phyloP scores from a whole-genome alignment of 805 yeast genomes.

The Komagataella pastoris region DNA sequence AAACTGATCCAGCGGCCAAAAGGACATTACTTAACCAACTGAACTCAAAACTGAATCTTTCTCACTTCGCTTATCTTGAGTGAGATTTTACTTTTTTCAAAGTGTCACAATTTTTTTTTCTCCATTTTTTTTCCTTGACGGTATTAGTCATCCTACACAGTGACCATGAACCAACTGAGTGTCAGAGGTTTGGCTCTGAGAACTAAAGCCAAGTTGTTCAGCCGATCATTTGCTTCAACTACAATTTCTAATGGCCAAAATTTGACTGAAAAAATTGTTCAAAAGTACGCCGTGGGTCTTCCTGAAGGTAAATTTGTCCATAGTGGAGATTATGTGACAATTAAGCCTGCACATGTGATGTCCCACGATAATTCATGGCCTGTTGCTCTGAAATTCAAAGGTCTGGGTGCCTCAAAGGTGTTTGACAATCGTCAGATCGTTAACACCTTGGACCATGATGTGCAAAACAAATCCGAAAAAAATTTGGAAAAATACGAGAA shows the following conservation, averaged over 20 bases:
- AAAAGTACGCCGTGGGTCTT: slow-evolving; percentile 79
- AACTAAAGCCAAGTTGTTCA: background rate
- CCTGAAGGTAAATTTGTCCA: slow-evolving; percentile 64
- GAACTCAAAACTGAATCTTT: too few relatives aligned
- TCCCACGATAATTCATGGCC: slow-evolving; percentile 99
- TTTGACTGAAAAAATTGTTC: slow-evolving; percentile 91
- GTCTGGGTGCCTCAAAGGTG: slow-evolving; percentile 78
- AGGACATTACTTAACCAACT: too few relatives aligned
- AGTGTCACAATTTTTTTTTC: background rate
- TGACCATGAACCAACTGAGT: background rate
- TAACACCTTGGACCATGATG: slow-evolving; percentile 95
- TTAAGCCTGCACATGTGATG: slow-evolving; percentile 95
- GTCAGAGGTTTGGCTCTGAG: background rate
- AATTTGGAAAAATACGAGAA: slow-evolving; percentile 79
- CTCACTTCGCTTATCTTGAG: background rate
- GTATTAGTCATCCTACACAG: background rate
- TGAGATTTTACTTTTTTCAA: background rate
- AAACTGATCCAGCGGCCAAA: background rate
- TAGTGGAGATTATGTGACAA: slow-evolving; percentile 91
- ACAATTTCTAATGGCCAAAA: slow-evolving; percentile 47
- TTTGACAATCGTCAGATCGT: slow-evolving; percentile 85
- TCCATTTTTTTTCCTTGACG: background rate
- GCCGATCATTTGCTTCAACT: background rate
- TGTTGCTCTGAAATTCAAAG: slow-evolving; percentile 91
- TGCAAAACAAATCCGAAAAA: slow-evolving; percentile 83